A percentile compares a stretch with the other conserved stretches of the same genome.
Evolutionary conservation across 2,329 filamentous ascomycete genomes (phyloP).

Genomic region (Alternaria arborescens): DNA sequence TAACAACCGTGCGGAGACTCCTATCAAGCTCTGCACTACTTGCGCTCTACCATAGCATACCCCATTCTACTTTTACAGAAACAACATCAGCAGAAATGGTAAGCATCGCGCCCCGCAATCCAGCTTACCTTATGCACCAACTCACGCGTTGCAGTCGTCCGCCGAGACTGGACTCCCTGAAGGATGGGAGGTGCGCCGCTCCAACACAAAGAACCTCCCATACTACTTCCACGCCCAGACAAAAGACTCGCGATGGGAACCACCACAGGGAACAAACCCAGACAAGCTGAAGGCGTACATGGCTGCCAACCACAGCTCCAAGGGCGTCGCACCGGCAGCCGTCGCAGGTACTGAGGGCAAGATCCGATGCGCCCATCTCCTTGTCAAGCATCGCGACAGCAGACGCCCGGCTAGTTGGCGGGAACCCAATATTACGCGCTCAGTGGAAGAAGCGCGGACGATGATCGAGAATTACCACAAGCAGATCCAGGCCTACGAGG

Average conservation of each 20-base stretch:
- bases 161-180: conserved; percentile 72
- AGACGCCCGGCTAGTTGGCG: conserved; percentile 92
- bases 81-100: conserved; percentile 35
- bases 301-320: conserved; percentile 80
- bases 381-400: conserved; percentile 92
- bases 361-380: conserved; percentile 90
- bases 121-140: conserved; percentile 15
- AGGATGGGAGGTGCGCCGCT: conserved; percentile 95
- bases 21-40: conserved; percentile 9
- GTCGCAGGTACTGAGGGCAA: conserved; percentile 66
- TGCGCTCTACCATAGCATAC: neutral
- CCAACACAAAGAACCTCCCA: conserved; percentile 96
- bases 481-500: conserved; percentile 73
- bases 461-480: conserved; percentile 80
- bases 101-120: conserved; percentile 23
- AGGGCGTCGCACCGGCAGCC: conserved; percentile 54
- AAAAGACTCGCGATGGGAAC: conserved; percentile 94
- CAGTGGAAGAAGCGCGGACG: conserved; percentile 82
- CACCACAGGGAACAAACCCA: conserved; percentile 84
- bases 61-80: conserved; percentile 3
- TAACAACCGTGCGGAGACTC: conserved; percentile 5
- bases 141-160: conserved; percentile 41
- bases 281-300: conserved; percentile 95
- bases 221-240: conserved; percentile 96
- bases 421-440: conserved; percentile 85